Evolutionary conservation across 768 basidiomycete genomes (phyloP).

Genomic region (Leccinum obscurum): DNA sequence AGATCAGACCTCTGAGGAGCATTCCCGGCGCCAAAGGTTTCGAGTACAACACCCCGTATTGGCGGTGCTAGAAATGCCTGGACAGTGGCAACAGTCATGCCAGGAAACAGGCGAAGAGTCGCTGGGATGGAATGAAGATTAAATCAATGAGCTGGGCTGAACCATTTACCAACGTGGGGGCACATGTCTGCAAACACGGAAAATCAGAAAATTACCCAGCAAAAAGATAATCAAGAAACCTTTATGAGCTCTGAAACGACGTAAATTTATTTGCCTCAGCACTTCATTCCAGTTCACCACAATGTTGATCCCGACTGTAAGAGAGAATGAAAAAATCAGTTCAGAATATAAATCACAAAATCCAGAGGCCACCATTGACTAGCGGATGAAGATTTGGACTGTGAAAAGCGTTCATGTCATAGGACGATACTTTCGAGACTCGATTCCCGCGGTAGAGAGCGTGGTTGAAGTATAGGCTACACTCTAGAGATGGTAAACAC

Average conservation of each 20-base stretch:
- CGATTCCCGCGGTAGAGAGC: conserved; percentile 84
- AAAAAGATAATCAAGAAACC: conserved; percentile 34
- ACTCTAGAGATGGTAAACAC: conserved; percentile 49
- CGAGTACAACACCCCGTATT: conserved; percentile 79
- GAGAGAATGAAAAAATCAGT: conserved; percentile 3
- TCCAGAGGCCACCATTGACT: conserved; percentile 58
- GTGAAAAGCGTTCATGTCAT: conserved; percentile 79
- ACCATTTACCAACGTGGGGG: conserved; percentile 69
- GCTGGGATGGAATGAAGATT: conserved; percentile 44
- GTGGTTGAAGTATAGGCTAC: conserved; percentile 88
- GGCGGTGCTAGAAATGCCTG: conserved; percentile 75
- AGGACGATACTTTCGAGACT: conserved; percentile 79
- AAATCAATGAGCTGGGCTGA: conserved; percentile 2
- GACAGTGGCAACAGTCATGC: conserved; percentile 74
- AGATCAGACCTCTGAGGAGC: conserved; percentile 82
- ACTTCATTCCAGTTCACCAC: conserved; percentile 88
- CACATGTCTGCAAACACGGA: conserved; percentile 59
- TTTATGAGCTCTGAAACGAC: conserved; percentile 83
- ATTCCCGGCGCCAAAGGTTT: conserved; percentile 93
- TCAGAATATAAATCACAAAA: background rate
- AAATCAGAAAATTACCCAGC: conserved; percentile 12
- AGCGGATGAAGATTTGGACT: conserved; percentile 84
- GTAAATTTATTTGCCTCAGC: conserved; percentile 74
- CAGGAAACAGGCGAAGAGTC: conserved; percentile 83
- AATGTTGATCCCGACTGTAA: conserved; percentile 84